These are phyloP conservation scores for Panaeolus cyanescens DNA, from an alignment of 768 basidiomycete genomes.

Conservation along the genomic window DNA sequence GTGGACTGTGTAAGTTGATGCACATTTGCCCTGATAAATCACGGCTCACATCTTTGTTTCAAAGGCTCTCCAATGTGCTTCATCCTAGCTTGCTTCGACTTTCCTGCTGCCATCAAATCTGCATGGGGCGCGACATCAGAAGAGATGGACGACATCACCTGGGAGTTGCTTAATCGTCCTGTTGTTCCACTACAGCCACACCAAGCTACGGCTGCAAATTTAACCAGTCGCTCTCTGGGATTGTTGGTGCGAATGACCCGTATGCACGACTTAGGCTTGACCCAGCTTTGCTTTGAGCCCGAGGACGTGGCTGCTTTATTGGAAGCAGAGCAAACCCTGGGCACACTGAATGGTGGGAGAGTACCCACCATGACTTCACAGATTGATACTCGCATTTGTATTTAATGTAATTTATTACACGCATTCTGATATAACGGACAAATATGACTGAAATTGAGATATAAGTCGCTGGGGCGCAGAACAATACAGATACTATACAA, in stretches of 20 bases:
- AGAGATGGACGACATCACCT: constrained; percentile 68
- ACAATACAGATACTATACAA: no score
- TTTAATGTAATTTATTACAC: no score
- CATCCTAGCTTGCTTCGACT: constrained; percentile 66
- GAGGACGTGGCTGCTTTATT: no score
- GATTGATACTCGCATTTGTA: no score
- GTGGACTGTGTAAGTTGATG: constrained; percentile 68
- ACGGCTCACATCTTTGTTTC: background rate
- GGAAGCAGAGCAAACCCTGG: no score
- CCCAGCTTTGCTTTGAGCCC: constrained; percentile 53
- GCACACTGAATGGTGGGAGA: no score
- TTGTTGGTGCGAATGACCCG: constrained; percentile 79
- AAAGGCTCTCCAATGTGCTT: constrained; percentile 82
- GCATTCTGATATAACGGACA: no score
- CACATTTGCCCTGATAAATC: background rate
- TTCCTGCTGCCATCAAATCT: constrained; percentile 61
- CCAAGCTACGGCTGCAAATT: constrained; percentile 35
- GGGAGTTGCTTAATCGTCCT: constrained; percentile 54
- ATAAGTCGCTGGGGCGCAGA: no score
- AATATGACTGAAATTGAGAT: no score
- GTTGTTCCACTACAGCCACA: constrained; percentile 5
- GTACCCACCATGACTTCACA: no score
- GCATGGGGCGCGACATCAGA: constrained; percentile 71
- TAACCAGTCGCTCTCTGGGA: constrained; percentile 43
- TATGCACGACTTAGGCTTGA: constrained; percentile 71